Conservation (phyloP, 805 yeast species). For the Osmozyma mogii region DNA sequence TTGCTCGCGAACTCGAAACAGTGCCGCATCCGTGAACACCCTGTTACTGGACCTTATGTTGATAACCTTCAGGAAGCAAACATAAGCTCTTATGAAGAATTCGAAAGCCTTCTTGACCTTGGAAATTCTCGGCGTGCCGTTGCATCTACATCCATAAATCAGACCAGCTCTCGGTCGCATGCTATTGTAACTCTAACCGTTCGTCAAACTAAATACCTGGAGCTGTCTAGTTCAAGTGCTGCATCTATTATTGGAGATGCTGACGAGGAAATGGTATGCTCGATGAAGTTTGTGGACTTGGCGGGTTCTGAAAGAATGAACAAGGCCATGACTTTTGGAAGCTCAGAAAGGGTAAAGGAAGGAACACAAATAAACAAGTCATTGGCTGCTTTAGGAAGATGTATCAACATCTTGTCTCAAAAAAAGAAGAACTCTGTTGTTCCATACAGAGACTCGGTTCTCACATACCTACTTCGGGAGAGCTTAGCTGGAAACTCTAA, state of each 20-base stretch:
- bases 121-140: conserved; percentile 59
- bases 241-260: conserved; percentile 25
- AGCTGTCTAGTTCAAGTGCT: conserved; percentile 6
- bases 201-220: conserved; percentile 45
- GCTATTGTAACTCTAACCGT: conserved; percentile 64
- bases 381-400: conserved; percentile 69
- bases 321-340: conserved; percentile 54
- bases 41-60: conserved; percentile 62
- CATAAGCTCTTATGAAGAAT: conserved; percentile 43
- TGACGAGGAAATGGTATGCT: conserved; percentile 45
- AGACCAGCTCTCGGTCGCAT: conserved; percentile 69
- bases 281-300: conserved; percentile 63
- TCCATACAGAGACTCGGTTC: conserved; percentile 67
- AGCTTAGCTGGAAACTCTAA: conserved; percentile 80
- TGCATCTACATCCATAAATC: conserved; percentile 69
- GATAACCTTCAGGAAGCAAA: conserved; percentile 52
- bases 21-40: conserved; percentile 58
- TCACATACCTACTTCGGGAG: conserved; percentile 71
- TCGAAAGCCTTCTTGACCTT: conserved; percentile 33
- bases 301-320: conserved; percentile 76
- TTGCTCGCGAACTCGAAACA: conserved; percentile 30
- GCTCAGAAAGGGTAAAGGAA: conserved; percentile 52
- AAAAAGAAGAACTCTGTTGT: conserved; percentile 29
- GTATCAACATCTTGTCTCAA: conserved; percentile 42
- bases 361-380: conserved; percentile 76